Evolutionary conservation across 2,329 filamentous ascomycete genomes (phyloP).

Genomic region (Colletotrichum filicis): DNA sequence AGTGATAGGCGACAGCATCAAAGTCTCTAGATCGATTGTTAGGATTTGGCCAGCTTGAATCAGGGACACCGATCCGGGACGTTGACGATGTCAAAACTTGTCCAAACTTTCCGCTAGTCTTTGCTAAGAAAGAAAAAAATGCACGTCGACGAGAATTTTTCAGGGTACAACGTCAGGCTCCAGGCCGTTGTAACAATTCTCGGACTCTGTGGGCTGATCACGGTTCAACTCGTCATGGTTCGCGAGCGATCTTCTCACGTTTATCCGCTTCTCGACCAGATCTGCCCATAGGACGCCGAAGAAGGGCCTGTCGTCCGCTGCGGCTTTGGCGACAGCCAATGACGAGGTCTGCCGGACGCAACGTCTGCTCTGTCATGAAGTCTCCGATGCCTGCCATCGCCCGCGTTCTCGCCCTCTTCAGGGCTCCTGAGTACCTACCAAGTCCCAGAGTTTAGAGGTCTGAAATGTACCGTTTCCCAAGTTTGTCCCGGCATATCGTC

Average conservation of each 20-base stretch:
- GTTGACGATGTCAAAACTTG: background rate
- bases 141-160: background rate
- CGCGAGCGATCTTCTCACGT: conserved; percentile 5
- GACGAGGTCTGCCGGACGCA: background rate
- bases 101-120: background rate
- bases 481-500: background rate
- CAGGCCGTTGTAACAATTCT: background rate
- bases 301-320: background rate
- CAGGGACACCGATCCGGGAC: conserved; percentile 8
- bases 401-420: conserved; percentile 10
- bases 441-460: background rate
- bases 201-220: conserved; percentile 10
- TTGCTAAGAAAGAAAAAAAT: background rate
- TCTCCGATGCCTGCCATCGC: conserved; percentile 3
- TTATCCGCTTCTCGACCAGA: conserved; percentile 4
- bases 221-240: conserved; percentile 1
- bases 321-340: background rate
- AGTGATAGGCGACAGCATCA: too few relatives aligned
- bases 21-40: background rate
- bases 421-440: background rate
- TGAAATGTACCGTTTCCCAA: background rate
- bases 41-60: conserved; percentile 4
- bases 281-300: conserved; percentile 1
- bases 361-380: conserved; percentile 2
- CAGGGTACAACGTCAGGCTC: background rate